Evolutionary conservation across 305 asterid species (phyloP).

Genomic region (Stenogyne calaminthoides): DNA sequence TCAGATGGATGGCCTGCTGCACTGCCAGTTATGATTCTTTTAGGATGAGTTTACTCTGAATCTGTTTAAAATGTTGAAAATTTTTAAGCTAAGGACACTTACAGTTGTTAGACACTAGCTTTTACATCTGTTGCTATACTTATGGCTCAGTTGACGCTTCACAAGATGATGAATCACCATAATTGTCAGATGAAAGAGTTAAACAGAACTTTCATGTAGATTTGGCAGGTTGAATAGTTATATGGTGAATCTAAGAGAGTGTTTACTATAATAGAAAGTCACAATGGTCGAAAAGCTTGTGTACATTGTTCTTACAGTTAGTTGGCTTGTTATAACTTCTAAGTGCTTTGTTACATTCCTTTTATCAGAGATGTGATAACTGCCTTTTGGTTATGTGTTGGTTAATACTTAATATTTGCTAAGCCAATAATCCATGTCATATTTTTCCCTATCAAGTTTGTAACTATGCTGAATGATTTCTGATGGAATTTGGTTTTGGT

Average conservation of each 20-base stretch:
- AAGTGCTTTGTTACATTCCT: neutral
- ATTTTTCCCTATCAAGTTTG: neutral
- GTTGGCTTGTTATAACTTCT: neutral
- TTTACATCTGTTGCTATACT: neutral
- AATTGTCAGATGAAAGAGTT: neutral
- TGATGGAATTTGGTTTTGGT: neutral
- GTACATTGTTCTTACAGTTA: neutral
- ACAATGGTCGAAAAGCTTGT: neutral
- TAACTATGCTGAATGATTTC: neutral
- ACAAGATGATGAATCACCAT: neutral
- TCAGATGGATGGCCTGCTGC: slow-evolving; percentile 2
- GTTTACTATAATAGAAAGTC: neutral
- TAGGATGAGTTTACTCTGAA: neutral
- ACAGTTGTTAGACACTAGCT: neutral
- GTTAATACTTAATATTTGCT: neutral
- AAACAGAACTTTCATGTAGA: neutral
- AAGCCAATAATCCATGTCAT: neutral
- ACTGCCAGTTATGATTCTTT: neutral
- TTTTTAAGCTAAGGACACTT: neutral
- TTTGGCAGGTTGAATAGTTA: neutral
- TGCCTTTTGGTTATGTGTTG: neutral
- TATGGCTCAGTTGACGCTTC: neutral
- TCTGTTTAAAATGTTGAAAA: neutral
- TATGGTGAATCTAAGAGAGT: neutral
- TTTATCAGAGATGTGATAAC: neutral